A percentile compares a stretch with the other conserved stretches of the same genome.
Evolutionary conservation across 352 stramenopile genomes (phyloP).

Genomic region (Paralagenidium karlingii): DNA sequence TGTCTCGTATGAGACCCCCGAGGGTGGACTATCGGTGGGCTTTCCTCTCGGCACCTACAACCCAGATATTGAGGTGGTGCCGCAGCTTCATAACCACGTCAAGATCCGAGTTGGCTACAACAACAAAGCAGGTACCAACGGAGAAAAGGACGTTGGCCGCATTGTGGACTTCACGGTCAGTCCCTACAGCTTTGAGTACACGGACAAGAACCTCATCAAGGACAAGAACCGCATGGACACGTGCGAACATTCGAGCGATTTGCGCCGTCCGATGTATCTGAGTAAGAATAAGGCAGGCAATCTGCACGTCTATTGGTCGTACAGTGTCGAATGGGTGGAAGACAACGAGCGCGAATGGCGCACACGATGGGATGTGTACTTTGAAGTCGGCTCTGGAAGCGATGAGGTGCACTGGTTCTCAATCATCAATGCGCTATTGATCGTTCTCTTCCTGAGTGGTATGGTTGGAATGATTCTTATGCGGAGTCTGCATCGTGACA

Average conservation of each 20-base stretch:
- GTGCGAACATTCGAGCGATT: constrained; percentile 59
- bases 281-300: constrained; percentile 75
- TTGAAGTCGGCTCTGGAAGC: constrained; percentile 81
- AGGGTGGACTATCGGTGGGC: constrained; percentile 60
- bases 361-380: constrained; percentile 98
- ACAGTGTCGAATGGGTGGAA: constrained; percentile 96
- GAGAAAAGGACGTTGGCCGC: constrained; percentile 73
- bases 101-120: constrained; percentile 99
- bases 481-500: constrained; percentile 96
- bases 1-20: constrained; percentile 53
- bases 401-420: constrained; percentile 99
- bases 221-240: constrained; percentile 55
- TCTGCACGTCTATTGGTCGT: constrained; percentile 90
- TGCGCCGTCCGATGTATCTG: constrained; percentile 59
- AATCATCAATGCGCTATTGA: constrained; percentile 98
- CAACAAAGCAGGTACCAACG: constrained; percentile 30
- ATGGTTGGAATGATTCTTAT: constrained; percentile 99
- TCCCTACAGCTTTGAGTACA: constrained; percentile 94
- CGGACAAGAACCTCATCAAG: constrained; percentile 50
- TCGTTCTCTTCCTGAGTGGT: constrained; percentile 97
- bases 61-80: constrained; percentile 83
- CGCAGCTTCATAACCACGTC: constrained; percentile 97
- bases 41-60: constrained; percentile 87
- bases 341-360: constrained; percentile 95
- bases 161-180: constrained; percentile 99